Base-by-base conservation (phyloP, 352 stramenopile species). In the Globisporangium nagaii region DNA sequence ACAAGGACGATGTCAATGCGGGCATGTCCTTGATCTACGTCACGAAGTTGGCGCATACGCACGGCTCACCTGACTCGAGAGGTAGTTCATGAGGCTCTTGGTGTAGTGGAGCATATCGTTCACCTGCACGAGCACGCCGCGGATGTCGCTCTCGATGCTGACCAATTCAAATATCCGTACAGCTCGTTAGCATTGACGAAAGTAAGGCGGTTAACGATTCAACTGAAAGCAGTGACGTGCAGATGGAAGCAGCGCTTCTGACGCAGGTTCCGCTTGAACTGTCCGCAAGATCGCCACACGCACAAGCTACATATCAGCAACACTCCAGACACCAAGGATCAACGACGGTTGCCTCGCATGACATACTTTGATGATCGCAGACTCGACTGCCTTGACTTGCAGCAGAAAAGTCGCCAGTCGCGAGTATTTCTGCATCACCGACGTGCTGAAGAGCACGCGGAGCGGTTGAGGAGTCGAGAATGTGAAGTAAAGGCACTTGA, bases 91-190 rank as follows among this genome's bases (percentile, higher is more conserved):
- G 19, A 93, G 58, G 28, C 68, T 74, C 47, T 84, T 79, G 0
- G 79, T 85, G 57, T 84, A 93, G 50, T 93, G 79, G 11, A 90
- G 70, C 82, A 93, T 93, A 43, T 82, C 69, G 28, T 74, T 69
- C 9, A 86, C 43, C 39, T 71, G 66, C n/a, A 90, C 53, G 0
- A 89, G 58, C 13, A 75, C 51, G 13, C 60, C 45, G 11, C 73
- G 71, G 22, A 88, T 46, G 0, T 77, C 64, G 5, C 49, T 42
- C 52, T 86, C 63, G 9, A 81, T 78, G 3, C 80, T 85, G 36
- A 46, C 17, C 12, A 20, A 37, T 36, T n/a, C 25, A 47, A 44
- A 37, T n/a, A n/a, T n/a, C n/a, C 12, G 39, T 48, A 41, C 19
- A 43, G n/a, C 13, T 4, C 17, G 25, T 25, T 4, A 43, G 17